Percentiles rank a stretch among this genome's conserved stretches.
Conservation (phyloP, 352 stramenopile species). For the Pilasporangium apinafurcum region DNA sequence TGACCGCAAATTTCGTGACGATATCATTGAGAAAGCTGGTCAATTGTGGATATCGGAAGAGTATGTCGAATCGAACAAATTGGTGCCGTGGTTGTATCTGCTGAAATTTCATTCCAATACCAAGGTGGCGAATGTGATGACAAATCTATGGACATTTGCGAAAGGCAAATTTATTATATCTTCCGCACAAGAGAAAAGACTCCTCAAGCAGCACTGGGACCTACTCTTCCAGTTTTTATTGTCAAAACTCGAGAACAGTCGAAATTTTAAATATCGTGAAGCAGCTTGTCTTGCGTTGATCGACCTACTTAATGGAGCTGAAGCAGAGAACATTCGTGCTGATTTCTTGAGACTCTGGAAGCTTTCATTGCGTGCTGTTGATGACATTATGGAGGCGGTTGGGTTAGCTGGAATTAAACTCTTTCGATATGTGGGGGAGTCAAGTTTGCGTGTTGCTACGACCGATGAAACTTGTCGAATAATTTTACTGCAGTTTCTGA, state of each 20-base stretch:
- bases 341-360: slow-evolving; percentile 66
- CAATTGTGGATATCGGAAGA: slow-evolving; percentile 45
- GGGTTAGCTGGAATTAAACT: slow-evolving; percentile 61
- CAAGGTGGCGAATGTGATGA: slow-evolving; percentile 60
- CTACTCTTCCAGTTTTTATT: slow-evolving; percentile 55
- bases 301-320: slow-evolving; percentile 55
- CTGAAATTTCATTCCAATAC: slow-evolving; percentile 72
- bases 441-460: slow-evolving; percentile 59
- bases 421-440: slow-evolving; percentile 61
- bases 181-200: slow-evolving; percentile 31
- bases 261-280: slow-evolving; percentile 82
- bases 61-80: slow-evolving; percentile 42
- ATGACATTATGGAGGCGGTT: slow-evolving; percentile 75
- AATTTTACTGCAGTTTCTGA: slow-evolving; percentile 57
- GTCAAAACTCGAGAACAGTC: slow-evolving; percentile 43
- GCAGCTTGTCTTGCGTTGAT: slow-evolving; percentile 54
- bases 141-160: slow-evolving; percentile 59
- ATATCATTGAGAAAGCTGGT: slow-evolving; percentile 49
- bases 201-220: slow-evolving; percentile 47
- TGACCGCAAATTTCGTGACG: slow-evolving; percentile 35
- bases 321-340: slow-evolving; percentile 29
- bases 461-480: slow-evolving; percentile 38
- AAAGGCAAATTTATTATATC: slow-evolving; percentile 25
- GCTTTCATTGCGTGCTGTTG: slow-evolving; percentile 54
- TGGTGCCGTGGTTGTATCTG: slow-evolving; percentile 70